These are phyloP conservation scores for Lathyrus sativus DNA, from an alignment of 306 rosid genomes.

Conservation along the genomic window DNA sequence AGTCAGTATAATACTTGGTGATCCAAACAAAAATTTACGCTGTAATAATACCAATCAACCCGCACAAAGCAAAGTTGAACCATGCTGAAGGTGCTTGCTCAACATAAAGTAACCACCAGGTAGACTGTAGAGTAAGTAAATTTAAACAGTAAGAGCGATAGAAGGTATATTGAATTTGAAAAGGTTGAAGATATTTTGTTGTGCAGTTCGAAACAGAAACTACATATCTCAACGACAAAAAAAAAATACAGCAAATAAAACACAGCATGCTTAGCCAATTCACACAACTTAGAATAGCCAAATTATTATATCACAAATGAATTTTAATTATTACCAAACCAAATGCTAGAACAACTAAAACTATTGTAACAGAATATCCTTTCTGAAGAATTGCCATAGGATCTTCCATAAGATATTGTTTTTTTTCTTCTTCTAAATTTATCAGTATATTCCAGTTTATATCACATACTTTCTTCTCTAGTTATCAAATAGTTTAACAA, in stretches of 20 bases:
- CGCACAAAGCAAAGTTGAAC: conserved; percentile 97
- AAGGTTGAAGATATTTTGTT: conserved; percentile 31
- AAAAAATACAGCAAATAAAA: conserved; percentile 3
- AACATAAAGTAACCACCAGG: conserved; percentile 93
- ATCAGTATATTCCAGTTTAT: background rate
- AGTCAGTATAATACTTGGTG: conserved; percentile 93
- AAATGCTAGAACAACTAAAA: conserved; percentile 87
- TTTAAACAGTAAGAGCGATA: conserved; percentile 36
- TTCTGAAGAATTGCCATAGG: conserved; percentile 94
- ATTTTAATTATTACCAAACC: conserved; percentile 72
- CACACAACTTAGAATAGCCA: conserved; percentile 24
- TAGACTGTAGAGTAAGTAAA: conserved; percentile 65
- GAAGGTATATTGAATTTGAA: conserved; percentile 7
- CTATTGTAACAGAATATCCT: conserved; percentile 88
- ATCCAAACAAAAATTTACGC: conserved; percentile 89
- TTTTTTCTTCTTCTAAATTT: background rate
- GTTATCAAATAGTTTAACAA: conserved; percentile 34
- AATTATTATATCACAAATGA: conserved; percentile 33
- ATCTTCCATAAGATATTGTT: conserved; percentile 54
- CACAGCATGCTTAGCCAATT: conserved; percentile 20
- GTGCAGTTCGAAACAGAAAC: conserved; percentile 25
- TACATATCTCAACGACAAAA: conserved; percentile 32
- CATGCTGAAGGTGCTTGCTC: conserved; percentile 99
- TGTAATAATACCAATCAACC: conserved; percentile 92
- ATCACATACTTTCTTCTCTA: conserved; percentile 8